A percentile compares a stretch with the other conserved stretches of the same genome.
These are phyloP conservation scores for Astrothelium macrocarpum DNA, from an alignment of 495 filamentous ascomycete genomes.

Conservation along the genomic window DNA sequence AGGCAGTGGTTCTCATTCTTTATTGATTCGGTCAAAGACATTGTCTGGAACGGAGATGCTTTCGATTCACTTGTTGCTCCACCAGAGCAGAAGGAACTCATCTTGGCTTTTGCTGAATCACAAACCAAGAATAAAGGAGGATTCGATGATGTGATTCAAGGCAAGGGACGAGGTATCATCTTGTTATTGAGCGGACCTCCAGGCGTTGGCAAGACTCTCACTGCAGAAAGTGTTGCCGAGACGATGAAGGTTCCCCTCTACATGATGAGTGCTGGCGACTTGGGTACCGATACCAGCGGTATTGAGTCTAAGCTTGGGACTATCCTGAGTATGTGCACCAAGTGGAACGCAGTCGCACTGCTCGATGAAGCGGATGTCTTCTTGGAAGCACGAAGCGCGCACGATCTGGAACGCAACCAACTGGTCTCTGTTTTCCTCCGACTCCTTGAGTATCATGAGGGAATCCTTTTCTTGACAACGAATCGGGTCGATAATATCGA, in stretches of 20 bases:
- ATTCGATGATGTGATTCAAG: conserved; percentile 49
- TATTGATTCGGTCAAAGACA: conserved; percentile 34
- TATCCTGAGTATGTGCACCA: conserved; percentile 32
- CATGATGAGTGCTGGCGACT: conserved; percentile 33
- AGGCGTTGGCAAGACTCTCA: conserved; percentile 35
- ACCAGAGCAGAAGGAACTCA: conserved; percentile 37
- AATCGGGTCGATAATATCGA: conserved; percentile 34
- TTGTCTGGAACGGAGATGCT: conserved; percentile 34
- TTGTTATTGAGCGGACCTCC: conserved; percentile 33
- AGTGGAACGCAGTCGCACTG: conserved; percentile 40
- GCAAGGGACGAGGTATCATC: conserved; percentile 36
- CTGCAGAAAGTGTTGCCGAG: conserved; percentile 33
- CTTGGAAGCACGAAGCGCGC: conserved; percentile 38
- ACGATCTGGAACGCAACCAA: conserved; percentile 34
- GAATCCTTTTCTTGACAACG: conserved; percentile 49
- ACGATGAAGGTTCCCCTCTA: conserved; percentile 33
- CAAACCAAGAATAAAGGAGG: conserved; percentile 33
- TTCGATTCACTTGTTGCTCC: conserved; percentile 40
- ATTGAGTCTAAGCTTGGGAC: conserved; percentile 31
- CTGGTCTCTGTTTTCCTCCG: conserved; percentile 40
- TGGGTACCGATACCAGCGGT: conserved; percentile 27
- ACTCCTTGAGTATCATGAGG: conserved; percentile 48
- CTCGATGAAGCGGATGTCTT: conserved; percentile 64
- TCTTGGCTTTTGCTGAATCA: conserved; percentile 43
- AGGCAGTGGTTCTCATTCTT: conserved; percentile 14